phyloP scores from a whole-genome alignment of 352 stramenopile genomes.

The Phytophthora sojae region DNA sequence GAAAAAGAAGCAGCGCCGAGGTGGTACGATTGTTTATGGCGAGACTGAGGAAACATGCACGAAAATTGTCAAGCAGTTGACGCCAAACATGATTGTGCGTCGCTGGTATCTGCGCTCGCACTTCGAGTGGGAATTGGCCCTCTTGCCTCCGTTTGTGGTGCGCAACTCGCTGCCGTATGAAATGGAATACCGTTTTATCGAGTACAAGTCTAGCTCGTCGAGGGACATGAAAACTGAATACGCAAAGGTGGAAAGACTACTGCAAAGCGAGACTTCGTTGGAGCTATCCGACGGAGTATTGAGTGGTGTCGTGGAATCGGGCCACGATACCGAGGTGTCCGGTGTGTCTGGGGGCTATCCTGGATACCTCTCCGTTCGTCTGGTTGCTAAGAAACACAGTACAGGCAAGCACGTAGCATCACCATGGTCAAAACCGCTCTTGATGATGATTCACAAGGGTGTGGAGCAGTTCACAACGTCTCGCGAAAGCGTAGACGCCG shows the following conservation, averaged over 20 bases:
- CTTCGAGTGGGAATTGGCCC: conserved; percentile 83
- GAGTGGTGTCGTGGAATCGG: conserved; percentile 64
- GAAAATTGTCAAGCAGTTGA: conserved; percentile 76
- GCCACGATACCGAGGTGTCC: conserved; percentile 77
- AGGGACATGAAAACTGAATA: conserved; percentile 68
- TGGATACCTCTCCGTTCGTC: conserved; percentile 76
- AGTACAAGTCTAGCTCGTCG: conserved; percentile 73
- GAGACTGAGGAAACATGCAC: conserved; percentile 80
- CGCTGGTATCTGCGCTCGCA: conserved; percentile 79
- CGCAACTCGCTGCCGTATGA: conserved; percentile 89
- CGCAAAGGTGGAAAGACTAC: conserved; percentile 60
- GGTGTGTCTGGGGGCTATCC: conserved; percentile 74
- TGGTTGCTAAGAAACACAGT: conserved; percentile 50
- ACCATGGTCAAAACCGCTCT: conserved; percentile 81
- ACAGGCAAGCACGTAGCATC: conserved; percentile 49
- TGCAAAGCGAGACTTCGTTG: conserved; percentile 46
- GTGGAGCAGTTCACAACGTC: conserved; percentile 82
- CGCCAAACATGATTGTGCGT: conserved; percentile 77
- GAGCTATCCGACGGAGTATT: conserved; percentile 51
- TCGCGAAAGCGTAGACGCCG: conserved; percentile 61
- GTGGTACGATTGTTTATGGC: conserved; percentile 76
- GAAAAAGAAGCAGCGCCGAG: conserved; percentile 65
- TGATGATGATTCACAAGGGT: conserved; percentile 84
- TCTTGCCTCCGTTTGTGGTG: conserved; percentile 84
- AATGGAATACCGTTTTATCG: conserved; percentile 86